A percentile compares a stretch with the other conserved stretches of the same genome.
phyloP scores from a whole-genome alignment of 1,284 basidiomycete species.

The Trichosporon coremiiforme region DNA sequence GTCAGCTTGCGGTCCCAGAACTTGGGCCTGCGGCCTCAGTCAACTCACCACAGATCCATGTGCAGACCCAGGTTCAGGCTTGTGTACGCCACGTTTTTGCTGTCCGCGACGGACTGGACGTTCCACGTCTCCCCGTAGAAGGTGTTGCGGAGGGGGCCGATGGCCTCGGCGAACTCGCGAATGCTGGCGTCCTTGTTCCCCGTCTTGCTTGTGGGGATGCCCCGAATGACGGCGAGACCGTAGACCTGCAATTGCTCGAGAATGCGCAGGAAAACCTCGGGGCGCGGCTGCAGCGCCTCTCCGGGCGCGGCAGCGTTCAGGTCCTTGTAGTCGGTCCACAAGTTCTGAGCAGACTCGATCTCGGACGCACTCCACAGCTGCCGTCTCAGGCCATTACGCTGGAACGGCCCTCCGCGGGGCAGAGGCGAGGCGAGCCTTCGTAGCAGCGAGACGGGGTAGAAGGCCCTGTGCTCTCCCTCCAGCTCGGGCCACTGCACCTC shows the following conservation, averaged over 20 bases:
- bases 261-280: constrained; percentile 32
- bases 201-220: constrained; percentile 64
- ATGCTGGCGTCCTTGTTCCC: constrained; percentile 67
- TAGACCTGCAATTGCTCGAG: constrained; percentile 57
- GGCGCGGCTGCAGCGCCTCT: constrained; percentile 17
- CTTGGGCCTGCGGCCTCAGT: too few species aligned
- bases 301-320: constrained; percentile 22
- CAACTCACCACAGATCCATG: constrained; percentile 82
- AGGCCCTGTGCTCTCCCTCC: constrained; percentile 23
- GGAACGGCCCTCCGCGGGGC: constrained; percentile 2
- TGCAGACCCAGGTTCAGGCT: constrained; percentile 85
- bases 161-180: constrained; percentile 64
- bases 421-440: constrained; percentile 20
- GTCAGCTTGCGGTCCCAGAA: constrained; percentile 11
- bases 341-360: not conserved
- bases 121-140: constrained; percentile 94
- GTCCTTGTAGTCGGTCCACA: constrained; percentile 26
- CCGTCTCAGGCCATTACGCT: constrained; percentile 25
- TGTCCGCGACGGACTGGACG: constrained; percentile 70
- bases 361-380: constrained; percentile 26
- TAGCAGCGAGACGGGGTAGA: constrained; percentile 30
- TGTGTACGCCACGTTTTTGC: constrained; percentile 93
- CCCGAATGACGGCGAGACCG: constrained; percentile 61
- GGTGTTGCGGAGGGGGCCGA: constrained; percentile 79
- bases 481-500: constrained; percentile 26